phyloP scores from a whole-genome alignment of 2,329 filamentous ascomycete species.

The Nemania sp. region DNA sequence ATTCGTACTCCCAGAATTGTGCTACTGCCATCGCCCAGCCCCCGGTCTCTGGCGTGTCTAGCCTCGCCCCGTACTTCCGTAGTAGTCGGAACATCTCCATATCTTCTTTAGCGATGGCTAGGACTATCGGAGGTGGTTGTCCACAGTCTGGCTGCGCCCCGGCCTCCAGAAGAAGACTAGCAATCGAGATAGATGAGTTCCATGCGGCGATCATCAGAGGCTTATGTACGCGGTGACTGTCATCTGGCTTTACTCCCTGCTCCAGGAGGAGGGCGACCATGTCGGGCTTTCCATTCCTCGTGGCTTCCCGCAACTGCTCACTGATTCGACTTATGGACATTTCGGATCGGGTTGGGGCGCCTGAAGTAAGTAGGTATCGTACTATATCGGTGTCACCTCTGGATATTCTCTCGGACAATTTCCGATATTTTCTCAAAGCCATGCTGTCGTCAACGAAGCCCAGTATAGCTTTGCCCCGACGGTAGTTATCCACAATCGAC shows the following conservation, averaged over 20 bases:
- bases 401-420: too few relatives aligned
- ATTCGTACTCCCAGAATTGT: not conserved
- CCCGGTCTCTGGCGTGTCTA: constrained; percentile 24
- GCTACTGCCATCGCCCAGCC: constrained; percentile 27
- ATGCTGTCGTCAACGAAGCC: too few relatives aligned
- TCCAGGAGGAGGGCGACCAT: not conserved
- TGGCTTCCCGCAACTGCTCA: not conserved
- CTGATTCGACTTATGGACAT: not conserved
- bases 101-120: constrained; percentile 1
- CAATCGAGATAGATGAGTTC: not conserved
- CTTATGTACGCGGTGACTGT: not conserved
- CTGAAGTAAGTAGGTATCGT: not conserved
- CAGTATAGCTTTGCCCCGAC: not conserved
- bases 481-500: not conserved
- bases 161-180: not conserved
- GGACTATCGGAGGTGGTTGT: not conserved
- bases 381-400: not conserved
- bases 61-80: constrained; percentile 16
- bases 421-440: too few relatives aligned
- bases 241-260: not conserved
- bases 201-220: not conserved
- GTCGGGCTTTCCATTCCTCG: not conserved
- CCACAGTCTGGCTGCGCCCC: not conserved
- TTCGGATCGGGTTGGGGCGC: not conserved
- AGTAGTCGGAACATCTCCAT: constrained; percentile 18